Conservation (phyloP, 2,329 filamentous ascomycete species). For the Seiridium unicorne region DNA sequence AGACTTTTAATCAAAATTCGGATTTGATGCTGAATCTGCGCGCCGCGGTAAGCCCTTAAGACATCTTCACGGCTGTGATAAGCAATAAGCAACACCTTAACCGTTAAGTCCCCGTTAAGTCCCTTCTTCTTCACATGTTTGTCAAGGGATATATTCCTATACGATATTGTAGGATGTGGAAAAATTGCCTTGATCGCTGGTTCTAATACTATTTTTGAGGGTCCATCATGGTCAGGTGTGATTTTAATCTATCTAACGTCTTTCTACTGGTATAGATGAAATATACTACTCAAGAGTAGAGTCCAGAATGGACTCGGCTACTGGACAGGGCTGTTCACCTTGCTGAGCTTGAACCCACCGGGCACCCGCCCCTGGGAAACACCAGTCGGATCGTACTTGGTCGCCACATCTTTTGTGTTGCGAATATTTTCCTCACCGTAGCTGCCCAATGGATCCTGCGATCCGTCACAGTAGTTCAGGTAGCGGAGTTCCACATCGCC, state of each 20-base stretch:
- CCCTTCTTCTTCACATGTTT: too few species aligned
- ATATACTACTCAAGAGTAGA: too few species aligned
- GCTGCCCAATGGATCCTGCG: constrained; percentile 26
- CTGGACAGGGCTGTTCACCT: background rate
- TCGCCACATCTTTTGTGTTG: constrained; percentile 25
- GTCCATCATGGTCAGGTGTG: too few species aligned
- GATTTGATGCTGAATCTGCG: background rate
- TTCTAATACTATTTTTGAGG: too few species aligned
- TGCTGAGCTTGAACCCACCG: constrained; percentile 32
- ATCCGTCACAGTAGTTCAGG: constrained; percentile 35
- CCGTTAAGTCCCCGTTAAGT: too few species aligned
- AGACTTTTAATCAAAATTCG: background rate
- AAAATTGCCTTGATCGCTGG: too few species aligned
- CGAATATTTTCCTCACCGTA: constrained; percentile 32
- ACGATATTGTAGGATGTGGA: too few species aligned
- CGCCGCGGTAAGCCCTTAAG: background rate
- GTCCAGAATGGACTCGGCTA: too few species aligned
- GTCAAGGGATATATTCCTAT: too few species aligned
- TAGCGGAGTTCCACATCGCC: constrained; percentile 28
- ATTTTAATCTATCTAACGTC: too few species aligned
- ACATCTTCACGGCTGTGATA: background rate
- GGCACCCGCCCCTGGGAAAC: constrained; percentile 35
- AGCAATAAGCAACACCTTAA: too few species aligned
- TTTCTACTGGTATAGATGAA: too few species aligned
- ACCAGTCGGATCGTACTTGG: constrained; percentile 33